phyloP scores from a whole-genome alignment of 106 monocot genomes.

The Dactylorhiza incarnata region DNA sequence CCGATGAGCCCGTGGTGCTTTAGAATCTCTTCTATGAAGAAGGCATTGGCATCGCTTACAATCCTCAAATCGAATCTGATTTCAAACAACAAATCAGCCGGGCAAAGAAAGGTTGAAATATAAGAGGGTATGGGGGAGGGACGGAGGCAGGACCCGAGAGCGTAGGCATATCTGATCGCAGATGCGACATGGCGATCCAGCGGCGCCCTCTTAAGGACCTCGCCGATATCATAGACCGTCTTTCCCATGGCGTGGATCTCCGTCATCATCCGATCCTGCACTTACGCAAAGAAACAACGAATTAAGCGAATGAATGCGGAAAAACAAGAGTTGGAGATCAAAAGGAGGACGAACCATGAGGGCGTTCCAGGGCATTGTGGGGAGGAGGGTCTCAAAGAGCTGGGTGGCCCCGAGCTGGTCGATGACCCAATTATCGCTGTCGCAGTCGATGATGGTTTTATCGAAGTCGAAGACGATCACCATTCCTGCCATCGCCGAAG shows the following conservation, averaged over 20 bases:
- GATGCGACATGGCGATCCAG: constrained; percentile 29
- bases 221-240: constrained; percentile 31
- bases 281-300: background rate
- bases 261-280: constrained; percentile 48
- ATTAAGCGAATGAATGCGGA: background rate
- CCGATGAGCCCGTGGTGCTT: constrained; percentile 64
- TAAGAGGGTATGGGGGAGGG: no score
- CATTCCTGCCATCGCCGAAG: constrained; percentile 35
- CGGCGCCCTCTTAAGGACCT: constrained; percentile 31
- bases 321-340: background rate
- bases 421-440: constrained; percentile 87
- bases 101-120: background rate
- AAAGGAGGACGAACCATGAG: constrained; percentile 25
- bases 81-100: background rate
- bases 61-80: constrained; percentile 79
- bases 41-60: constrained; percentile 81
- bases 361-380: constrained; percentile 64
- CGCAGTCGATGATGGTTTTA: constrained; percentile 87
- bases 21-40: constrained; percentile 83
- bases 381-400: constrained; percentile 51
- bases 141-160: constrained; percentile 26
- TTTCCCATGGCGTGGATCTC: constrained; percentile 41
- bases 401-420: constrained; percentile 46
- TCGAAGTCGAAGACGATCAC: constrained; percentile 85
- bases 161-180: constrained; percentile 40